These are phyloP conservation scores for Stephania cephalantha DNA, from an alignment of 164 flowering plant genomes.

Conservation along the genomic window DNA sequence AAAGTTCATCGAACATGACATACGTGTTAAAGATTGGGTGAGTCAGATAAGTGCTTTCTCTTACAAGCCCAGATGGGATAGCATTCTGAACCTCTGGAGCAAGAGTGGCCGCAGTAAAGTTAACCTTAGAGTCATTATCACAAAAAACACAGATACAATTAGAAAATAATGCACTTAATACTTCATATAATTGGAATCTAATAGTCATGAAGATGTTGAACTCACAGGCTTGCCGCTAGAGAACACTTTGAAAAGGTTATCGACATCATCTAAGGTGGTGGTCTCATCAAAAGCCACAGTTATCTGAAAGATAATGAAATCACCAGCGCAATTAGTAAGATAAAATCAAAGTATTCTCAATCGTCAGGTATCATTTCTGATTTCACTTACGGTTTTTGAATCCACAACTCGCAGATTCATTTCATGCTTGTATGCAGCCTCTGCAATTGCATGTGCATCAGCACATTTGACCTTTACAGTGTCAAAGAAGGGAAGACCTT, in stretches of 20 bases:
- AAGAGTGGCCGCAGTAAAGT: constrained; percentile 85
- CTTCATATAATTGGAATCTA: background rate
- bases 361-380: background rate
- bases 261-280: constrained; percentile 89
- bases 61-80: constrained; percentile 63
- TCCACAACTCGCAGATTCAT: constrained; percentile 79
- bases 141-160: background rate
- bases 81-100: constrained; percentile 64
- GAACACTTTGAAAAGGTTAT: constrained; percentile 74
- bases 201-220: constrained; percentile 10
- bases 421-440: constrained; percentile 64
- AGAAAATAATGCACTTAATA: constrained; percentile 1
- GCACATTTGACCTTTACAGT: constrained; percentile 83
- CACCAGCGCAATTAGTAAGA: constrained; percentile 6
- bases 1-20: constrained; percentile 6
- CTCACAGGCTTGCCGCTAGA: constrained; percentile 79
- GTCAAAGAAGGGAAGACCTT: constrained; percentile 85
- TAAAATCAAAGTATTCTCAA: background rate
- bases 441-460: constrained; percentile 73
- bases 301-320: constrained; percentile 43
- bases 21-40: constrained; percentile 92
- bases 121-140: constrained; percentile 42
- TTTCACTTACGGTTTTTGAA: constrained; percentile 56
- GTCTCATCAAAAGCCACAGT: constrained; percentile 94
- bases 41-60: constrained; percentile 77